Base-by-base conservation (phyloP, 1,284 basidiomycete species). In the Irpex sp. region DNA sequence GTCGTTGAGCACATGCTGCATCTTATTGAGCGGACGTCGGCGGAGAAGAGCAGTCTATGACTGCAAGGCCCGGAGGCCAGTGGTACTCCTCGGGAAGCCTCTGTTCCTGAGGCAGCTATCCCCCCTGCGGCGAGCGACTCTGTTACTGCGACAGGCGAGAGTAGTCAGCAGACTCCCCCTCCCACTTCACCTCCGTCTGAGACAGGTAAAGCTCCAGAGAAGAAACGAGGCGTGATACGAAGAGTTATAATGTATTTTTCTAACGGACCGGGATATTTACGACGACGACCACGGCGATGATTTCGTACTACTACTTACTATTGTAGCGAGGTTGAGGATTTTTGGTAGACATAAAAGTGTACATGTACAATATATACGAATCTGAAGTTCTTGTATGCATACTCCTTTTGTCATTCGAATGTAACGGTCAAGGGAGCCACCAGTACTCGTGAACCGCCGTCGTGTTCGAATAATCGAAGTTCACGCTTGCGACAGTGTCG, bases 1-100 rank as follows among this genome's bases (percentile, higher is more conserved):
- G 83, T 93, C 65, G 83, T 93, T 33, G 85, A 87, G 9, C 83
- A 88, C 69, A 85, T 93, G 82, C 74, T 90, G 61, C 74, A 82
- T 59, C 77, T 86, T 58, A 77, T 81, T 36, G 73, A 21, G 56
- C 59, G 46, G 58, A 66, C 36, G 68, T 64, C 51, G 33, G 57
- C 43, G 49, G 60, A 55, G 46, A 67, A 63, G 46, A 68, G 68
- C 64, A 68, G 62, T 62, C 65, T 71, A 36, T 72, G 61, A 64
- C 49, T 51, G 49, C 49, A 26, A 17, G 49, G 49, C 4, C 9
- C 5, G 13, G 49, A 51, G 49, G 17, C 13, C 4, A 46, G 17
- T 13, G 43, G 13, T 15, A 33, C 31, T 33, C 31, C 31, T 33
- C 31, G 6, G 31, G 5, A 6, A 33, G 31, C 31, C 31, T 6